These are phyloP conservation scores for Tricholoma bakamatsutake DNA, from an alignment of 768 basidiomycete species.

Conservation along the genomic window DNA sequence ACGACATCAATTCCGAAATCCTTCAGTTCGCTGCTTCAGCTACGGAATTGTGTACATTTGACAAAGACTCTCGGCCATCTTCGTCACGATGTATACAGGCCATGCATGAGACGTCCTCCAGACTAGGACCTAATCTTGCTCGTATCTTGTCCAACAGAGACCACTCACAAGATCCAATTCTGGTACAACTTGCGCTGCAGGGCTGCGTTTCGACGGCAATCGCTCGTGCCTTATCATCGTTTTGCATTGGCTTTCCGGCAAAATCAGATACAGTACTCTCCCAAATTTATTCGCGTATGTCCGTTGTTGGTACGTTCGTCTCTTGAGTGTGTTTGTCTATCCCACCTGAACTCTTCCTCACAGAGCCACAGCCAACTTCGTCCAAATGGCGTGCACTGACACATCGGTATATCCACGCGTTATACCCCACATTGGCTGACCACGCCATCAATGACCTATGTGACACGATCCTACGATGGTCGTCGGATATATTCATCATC, in stretches of 20 bases:
- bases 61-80: slow-evolving; percentile 31
- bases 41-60: slow-evolving; percentile 59
- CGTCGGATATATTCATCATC: slow-evolving; percentile 58
- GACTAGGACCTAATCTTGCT: slow-evolving; percentile 59
- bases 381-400: slow-evolving; percentile 74
- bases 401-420: slow-evolving; percentile 58
- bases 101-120: slow-evolving; percentile 52
- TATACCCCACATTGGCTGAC: slow-evolving; percentile 62
- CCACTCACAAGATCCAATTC: slow-evolving; percentile 68
- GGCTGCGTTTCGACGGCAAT: slow-evolving; percentile 64
- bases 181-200: slow-evolving; percentile 73
- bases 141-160: slow-evolving; percentile 57
- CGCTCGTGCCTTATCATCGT: slow-evolving; percentile 59
- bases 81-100: slow-evolving; percentile 41
- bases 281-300: slow-evolving; percentile 57
- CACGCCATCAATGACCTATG: slow-evolving; percentile 66
- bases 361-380: slow-evolving; percentile 73
- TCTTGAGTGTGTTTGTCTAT: neutral
- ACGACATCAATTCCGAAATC: slow-evolving; percentile 76
- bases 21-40: slow-evolving; percentile 75
- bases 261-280: slow-evolving; percentile 62
- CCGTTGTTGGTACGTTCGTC: slow-evolving; percentile 38
- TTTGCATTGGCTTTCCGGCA: slow-evolving; percentile 70
- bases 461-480: slow-evolving; percentile 72
- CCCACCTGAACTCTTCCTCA: slow-evolving; percentile 7